Evolutionary conservation across 495 filamentous ascomycete genomes (phyloP).

Genomic region (Clohesyomyces aquaticus): DNA sequence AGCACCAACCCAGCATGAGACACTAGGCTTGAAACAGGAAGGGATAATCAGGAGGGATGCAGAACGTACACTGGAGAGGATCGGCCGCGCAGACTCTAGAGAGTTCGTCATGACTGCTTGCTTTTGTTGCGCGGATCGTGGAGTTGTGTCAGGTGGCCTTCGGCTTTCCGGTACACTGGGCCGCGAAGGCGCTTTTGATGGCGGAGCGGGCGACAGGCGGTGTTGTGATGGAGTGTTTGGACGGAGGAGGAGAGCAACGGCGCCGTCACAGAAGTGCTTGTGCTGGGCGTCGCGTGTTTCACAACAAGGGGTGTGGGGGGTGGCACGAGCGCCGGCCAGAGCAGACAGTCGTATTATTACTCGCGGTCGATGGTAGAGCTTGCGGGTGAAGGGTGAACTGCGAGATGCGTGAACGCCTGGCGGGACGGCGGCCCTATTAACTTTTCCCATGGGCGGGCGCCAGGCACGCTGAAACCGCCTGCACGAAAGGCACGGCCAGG

Average conservation of each 20-base stretch:
- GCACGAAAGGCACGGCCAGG: not conserved
- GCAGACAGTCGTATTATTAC: not conserved
- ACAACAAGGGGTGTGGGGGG: conserved; percentile 3
- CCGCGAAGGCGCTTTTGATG: not conserved
- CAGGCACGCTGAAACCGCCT: conserved; percentile 1
- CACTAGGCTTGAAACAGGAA: conserved; percentile 19
- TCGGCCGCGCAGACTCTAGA: conserved; percentile 40
- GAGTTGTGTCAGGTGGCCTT: not conserved
- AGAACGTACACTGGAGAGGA: conserved; percentile 39
- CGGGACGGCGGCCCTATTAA: not conserved
- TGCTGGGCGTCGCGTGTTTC: conserved; percentile 23
- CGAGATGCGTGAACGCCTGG: not conserved
- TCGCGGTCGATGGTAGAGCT: not conserved
- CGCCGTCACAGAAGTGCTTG: not conserved
- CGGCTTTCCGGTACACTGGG: not conserved
- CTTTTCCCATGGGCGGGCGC: not conserved
- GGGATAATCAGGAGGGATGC: not conserved
- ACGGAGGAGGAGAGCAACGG: not conserved
- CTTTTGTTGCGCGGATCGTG: not conserved
- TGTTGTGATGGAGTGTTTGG: not conserved
- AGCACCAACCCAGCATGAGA: conserved; percentile 7
- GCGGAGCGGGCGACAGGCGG: conserved; percentile 9
- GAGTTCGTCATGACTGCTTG: conserved; percentile 31
- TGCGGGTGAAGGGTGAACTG: not conserved
- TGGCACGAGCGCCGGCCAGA: not conserved